These are phyloP conservation scores for Datura wrightii DNA, from an alignment of 257 asterid genomes.

Conservation along the genomic window DNA sequence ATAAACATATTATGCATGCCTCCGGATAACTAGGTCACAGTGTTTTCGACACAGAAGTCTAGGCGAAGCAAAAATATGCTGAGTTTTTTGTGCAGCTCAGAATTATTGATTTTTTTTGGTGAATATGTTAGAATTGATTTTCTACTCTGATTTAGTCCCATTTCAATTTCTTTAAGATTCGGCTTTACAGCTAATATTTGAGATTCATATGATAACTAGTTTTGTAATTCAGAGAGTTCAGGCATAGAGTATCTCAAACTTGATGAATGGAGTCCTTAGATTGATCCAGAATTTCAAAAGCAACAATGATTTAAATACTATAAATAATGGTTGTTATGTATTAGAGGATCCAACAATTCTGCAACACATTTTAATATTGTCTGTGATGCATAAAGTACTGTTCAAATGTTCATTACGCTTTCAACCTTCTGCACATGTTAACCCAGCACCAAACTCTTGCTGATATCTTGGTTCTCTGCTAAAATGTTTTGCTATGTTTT, in stretches of 20 bases:
- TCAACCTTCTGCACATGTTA: neutral
- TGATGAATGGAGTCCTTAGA: neutral
- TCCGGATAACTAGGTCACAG: neutral
- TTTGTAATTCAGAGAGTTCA: neutral
- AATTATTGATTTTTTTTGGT: neutral
- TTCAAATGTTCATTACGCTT: neutral
- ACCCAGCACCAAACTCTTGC: slow-evolving; percentile 14
- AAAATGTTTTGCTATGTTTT: neutral
- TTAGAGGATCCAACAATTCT: neutral
- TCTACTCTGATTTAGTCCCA: neutral
- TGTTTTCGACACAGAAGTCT: neutral
- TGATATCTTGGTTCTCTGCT: neutral
- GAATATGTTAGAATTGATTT: neutral
- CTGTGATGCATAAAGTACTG: neutral
- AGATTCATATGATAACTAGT: neutral
- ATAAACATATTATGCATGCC: neutral
- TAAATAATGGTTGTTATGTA: neutral
- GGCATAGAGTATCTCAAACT: neutral
- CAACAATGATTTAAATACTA: neutral
- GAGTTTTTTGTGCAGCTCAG: neutral
- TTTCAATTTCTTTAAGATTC: neutral
- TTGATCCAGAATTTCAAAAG: slow-evolving; percentile 16
- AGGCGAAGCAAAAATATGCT: neutral
- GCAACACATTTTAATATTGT: neutral
- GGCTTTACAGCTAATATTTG: neutral